Conservation (phyloP, 2,329 filamentous ascomycete species). For the Scedosporium aurantiacum region DNA sequence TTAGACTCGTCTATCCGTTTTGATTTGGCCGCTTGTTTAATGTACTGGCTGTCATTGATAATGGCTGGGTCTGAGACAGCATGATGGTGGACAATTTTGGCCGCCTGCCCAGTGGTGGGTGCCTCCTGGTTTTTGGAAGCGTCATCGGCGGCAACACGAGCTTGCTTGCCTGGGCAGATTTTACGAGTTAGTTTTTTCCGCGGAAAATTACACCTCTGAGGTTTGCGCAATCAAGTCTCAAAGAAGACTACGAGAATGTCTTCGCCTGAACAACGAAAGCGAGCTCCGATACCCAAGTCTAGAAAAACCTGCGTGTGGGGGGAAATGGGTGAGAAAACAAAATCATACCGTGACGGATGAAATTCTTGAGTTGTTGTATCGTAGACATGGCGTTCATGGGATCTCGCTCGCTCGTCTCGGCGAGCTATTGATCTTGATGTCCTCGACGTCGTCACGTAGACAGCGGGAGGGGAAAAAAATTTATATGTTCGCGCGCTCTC, state of each 20-base stretch:
- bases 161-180: slow-evolving; percentile 64
- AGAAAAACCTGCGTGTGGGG: neutral
- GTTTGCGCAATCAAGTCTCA: neutral
- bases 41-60: neutral
- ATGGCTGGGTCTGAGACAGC: neutral
- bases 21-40: slow-evolving; percentile 16
- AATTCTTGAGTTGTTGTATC: slow-evolving; percentile 96
- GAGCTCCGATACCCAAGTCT: neutral
- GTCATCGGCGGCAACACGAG: slow-evolving; percentile 48
- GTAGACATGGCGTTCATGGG: slow-evolving; percentile 40
- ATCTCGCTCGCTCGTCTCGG: neutral
- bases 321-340: neutral
- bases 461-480: neutral
- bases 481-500: neutral
- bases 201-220: neutral
- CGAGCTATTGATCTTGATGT: neutral
- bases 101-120: neutral
- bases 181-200: slow-evolving; percentile 9
- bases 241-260: neutral
- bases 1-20: slow-evolving; percentile 47
- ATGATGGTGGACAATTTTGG: neutral
- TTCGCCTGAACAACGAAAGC: neutral
- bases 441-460: no score
- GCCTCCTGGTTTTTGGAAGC: slow-evolving; percentile 26
- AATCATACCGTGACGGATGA: slow-evolving; percentile 74